Evolutionary conservation across 768 basidiomycete genomes (phyloP).

Genomic region (Podaxis sp.): DNA sequence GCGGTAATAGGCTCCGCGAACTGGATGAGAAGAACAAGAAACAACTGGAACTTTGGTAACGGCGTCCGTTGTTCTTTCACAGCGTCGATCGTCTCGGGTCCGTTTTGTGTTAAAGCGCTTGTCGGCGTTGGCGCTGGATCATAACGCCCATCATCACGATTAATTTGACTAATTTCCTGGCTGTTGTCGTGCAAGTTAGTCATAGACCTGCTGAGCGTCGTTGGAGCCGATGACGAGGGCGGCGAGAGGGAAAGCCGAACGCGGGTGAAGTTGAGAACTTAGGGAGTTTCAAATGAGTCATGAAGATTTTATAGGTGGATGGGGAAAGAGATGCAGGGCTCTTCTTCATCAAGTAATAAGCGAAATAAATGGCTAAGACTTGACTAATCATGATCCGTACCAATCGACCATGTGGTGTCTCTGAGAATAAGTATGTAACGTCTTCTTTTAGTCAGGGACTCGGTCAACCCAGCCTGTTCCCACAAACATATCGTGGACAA

Average conservation of each 20-base stretch:
- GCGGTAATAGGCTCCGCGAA: conserved; percentile 44
- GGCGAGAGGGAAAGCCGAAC: not conserved
- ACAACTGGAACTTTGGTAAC: conserved; percentile 39
- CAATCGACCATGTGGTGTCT: not conserved
- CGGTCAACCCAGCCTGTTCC: too few species aligned
- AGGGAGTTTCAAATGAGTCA: not conserved
- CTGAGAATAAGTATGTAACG: not conserved
- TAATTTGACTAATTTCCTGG: not conserved
- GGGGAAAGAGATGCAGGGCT: not conserved
- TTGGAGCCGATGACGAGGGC: not conserved
- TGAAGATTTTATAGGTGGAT: not conserved
- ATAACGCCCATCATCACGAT: not conserved
- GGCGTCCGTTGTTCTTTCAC: conserved; percentile 29
- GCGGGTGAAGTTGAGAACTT: not conserved
- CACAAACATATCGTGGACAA: too few species aligned
- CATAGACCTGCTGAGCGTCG: not conserved
- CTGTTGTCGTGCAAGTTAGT: not conserved
- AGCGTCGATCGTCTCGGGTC: not conserved
- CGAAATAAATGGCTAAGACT: not conserved
- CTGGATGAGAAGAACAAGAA: conserved; percentile 39
- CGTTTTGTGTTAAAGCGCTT: not conserved
- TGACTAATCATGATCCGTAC: not conserved
- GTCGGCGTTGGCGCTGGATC: not conserved
- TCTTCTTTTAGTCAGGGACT: not conserved
- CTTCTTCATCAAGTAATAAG: not conserved